Evolutionary conservation across 148 eudicot species (phyloP), one percentile per base, ranked within the genome.

Genomic region (Chenopodium berlandieri): DNA sequence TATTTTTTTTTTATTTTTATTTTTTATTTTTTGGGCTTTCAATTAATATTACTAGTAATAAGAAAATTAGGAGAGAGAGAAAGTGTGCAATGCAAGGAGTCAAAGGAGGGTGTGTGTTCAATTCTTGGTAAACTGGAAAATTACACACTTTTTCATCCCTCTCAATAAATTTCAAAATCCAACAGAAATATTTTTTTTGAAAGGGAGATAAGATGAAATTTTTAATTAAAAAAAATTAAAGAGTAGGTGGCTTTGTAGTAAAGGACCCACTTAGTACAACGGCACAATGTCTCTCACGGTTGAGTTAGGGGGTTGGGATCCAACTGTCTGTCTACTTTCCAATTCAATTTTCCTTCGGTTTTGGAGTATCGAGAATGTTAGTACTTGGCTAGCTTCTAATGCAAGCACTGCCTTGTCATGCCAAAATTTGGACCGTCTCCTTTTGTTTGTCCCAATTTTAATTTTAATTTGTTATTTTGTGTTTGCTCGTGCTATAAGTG

Each of bases 91-190:
- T 78, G 70, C 30, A 71, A 71, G 74, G 12, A 60, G 79, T 84
- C 85, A 87, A 84, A 81, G 75, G 76, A 69, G 48, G 76, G 17
- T 12, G 13, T 20, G 27, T 9, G 50, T 37, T 54, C 62, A 14
- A 22, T 40, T 44, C 75, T 71, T 71, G 50, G 74, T 71, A 37
- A 27, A 72, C 56, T 46, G 54, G 30, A 46, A 44, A 9, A 9
- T n/a, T 7, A 58, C 69, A 70, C 5, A 37, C 50, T 74, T 83
- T 54, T 69, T 79, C 75, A 68, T 76, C 87, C 88, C 89, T 81
- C 90, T 81, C 91, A 83, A 79, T 79, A 73, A 83, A 89, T 85
- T 89, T 91, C 82, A 89, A 89, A 84, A 88, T 79, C 81, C 82
- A 87, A 87, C 88, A 86, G 83, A 82, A 62, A 80, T 46, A 66